Evolutionary conservation across 805 yeast species (phyloP).

Genomic region (Saturnispora sanitii): DNA sequence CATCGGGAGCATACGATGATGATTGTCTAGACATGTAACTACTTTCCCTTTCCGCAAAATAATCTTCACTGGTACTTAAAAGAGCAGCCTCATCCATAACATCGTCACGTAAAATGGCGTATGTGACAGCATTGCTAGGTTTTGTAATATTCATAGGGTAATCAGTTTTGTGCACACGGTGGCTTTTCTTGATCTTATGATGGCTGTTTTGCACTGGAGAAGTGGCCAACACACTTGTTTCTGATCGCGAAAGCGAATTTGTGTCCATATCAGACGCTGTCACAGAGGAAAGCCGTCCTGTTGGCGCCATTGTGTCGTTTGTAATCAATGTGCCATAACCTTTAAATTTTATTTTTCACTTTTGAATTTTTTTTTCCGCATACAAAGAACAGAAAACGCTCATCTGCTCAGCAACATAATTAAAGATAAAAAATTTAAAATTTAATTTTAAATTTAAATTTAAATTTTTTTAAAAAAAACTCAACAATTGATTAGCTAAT

Average conservation of each 20-base stretch:
- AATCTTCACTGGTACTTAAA: slow-evolving; percentile 15
- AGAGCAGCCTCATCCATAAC: slow-evolving; percentile 34
- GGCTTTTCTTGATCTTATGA: neutral
- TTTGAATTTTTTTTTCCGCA: too few species aligned
- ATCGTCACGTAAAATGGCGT: slow-evolving; percentile 18
- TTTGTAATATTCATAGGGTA: neutral
- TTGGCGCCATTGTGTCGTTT: slow-evolving; percentile 1
- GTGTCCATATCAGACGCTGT: neutral
- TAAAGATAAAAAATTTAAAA: too few species aligned
- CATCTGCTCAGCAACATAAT: too few species aligned
- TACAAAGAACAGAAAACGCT: too few species aligned
- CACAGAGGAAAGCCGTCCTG: neutral
- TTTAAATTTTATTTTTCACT: too few species aligned
- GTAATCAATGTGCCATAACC: too few species aligned
- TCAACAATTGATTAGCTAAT: too few species aligned
- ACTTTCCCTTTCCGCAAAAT: slow-evolving; percentile 20
- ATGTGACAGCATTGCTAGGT: slow-evolving; percentile 1
- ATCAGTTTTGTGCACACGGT: neutral
- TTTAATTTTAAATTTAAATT: too few species aligned
- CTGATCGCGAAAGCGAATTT: neutral
- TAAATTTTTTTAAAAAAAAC: too few species aligned
- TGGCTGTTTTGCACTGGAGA: too few species aligned
- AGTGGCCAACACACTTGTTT: neutral
- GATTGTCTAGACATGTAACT: neutral
- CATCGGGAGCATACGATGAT: slow-evolving; percentile 1